Conservation (phyloP, 2,329 filamentous ascomycete genomes). For the Ampelomyces quisqualis region DNA sequence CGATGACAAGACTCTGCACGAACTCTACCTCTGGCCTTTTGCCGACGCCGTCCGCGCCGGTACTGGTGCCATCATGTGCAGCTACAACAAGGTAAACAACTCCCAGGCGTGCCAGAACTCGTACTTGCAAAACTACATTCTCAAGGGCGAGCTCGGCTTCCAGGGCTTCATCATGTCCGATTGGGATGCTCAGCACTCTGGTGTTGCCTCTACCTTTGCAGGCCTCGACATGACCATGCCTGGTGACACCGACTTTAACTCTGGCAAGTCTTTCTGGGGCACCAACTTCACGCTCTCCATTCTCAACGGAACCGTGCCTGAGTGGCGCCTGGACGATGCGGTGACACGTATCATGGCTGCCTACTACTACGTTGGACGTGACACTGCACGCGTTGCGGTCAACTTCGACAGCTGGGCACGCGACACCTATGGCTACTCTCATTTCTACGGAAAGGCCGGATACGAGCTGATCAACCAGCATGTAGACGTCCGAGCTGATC, state of each 20-base stretch:
- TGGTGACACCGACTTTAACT: slow-evolving; percentile 76
- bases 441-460: slow-evolving; percentile 62
- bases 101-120: slow-evolving; percentile 79
- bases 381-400: slow-evolving; percentile 55
- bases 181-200: slow-evolving; percentile 74
- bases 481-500: slow-evolving; percentile 78
- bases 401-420: slow-evolving; percentile 89
- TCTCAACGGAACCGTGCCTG: slow-evolving; percentile 83
- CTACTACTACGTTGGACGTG: slow-evolving; percentile 64
- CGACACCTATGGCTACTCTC: slow-evolving; percentile 70
- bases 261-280: slow-evolving; percentile 75
- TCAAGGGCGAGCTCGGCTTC: slow-evolving; percentile 80
- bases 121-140: slow-evolving; percentile 69
- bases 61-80: slow-evolving; percentile 57
- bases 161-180: slow-evolving; percentile 63
- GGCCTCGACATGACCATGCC: slow-evolving; percentile 84
- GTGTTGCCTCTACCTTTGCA: slow-evolving; percentile 65
- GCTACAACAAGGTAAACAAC: slow-evolving; percentile 78
- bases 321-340: slow-evolving; percentile 90
- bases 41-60: slow-evolving; percentile 54
- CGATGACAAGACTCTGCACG: slow-evolving; percentile 64
- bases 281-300: slow-evolving; percentile 84
- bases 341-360: slow-evolving; percentile 74
- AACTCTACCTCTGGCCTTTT: slow-evolving; percentile 63
- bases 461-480: slow-evolving; percentile 72